Conservation (phyloP, 805 yeast genomes). For the Metschnikowia shivogae region DNA sequence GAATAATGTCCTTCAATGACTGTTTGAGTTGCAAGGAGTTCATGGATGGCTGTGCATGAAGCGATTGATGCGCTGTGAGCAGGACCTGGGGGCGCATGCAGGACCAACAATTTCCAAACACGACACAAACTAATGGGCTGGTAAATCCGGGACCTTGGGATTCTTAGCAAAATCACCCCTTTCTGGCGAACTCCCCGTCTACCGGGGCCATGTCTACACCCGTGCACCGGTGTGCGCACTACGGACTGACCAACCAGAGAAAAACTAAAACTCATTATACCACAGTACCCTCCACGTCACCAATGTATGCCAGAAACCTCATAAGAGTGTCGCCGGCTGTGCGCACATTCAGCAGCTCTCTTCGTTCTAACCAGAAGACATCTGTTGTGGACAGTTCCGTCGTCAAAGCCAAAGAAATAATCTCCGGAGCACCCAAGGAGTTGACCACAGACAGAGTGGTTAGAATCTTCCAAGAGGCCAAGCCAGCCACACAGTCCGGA, state of each 20-base stretch:
- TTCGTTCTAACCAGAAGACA: slow-evolving; percentile 20
- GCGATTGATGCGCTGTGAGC: not conserved
- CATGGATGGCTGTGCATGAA: slow-evolving; percentile 7
- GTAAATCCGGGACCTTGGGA: too few relatives aligned
- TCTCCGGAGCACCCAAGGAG: slow-evolving; percentile 77
- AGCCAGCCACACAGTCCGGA: slow-evolving; percentile 81
- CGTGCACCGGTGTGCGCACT: slow-evolving; percentile 13
- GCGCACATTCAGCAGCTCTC: slow-evolving; percentile 25
- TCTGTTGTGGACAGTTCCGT: slow-evolving; percentile 21
- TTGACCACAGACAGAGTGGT: slow-evolving; percentile 60
- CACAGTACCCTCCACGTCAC: not conserved
- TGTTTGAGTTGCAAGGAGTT: slow-evolving; percentile 23
- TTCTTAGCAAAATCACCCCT: not conserved
- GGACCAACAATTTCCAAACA: not conserved
- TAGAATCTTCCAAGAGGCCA: slow-evolving; percentile 71
- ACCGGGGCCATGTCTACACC: slow-evolving; percentile 2
- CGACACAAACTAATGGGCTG: not conserved
- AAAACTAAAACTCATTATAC: slow-evolving; percentile 5
- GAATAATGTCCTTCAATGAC: slow-evolving; percentile 47
- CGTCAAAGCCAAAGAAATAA: slow-evolving; percentile 47
- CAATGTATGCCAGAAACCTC: slow-evolving; percentile 25
- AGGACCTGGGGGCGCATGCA: slow-evolving; percentile 1
- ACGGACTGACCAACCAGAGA: slow-evolving; percentile 18
- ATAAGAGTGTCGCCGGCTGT: slow-evolving; percentile 17
- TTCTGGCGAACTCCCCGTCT: too few relatives aligned